phyloP scores from a whole-genome alignment of 2,329 filamentous ascomycete genomes.

The Aspergillus nomiae region DNA sequence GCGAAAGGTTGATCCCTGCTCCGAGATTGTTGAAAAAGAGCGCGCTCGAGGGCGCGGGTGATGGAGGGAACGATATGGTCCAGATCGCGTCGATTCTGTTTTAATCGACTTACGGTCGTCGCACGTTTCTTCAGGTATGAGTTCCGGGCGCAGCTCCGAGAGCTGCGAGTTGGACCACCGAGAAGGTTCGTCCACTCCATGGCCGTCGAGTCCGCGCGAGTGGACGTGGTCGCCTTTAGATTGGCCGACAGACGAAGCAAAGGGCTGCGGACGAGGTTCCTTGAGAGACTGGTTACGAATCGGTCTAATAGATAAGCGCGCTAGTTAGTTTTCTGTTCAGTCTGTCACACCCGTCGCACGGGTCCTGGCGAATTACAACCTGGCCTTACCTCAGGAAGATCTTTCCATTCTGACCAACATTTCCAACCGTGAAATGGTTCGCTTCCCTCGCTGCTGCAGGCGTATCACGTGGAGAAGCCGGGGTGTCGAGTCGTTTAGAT shows the following conservation, averaged over 20 bases:
- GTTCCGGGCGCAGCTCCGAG: constrained; percentile 37
- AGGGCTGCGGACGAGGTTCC: constrained; percentile 34
- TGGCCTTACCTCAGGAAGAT: constrained; percentile 74
- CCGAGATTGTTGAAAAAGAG: constrained; percentile 77
- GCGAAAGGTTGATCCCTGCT: constrained; percentile 50
- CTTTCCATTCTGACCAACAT: constrained; percentile 79
- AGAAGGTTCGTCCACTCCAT: constrained; percentile 32
- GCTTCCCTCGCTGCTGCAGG: constrained; percentile 65
- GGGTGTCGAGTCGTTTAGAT: constrained; percentile 50
- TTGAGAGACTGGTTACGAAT: constrained; percentile 38
- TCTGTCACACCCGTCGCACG: constrained; percentile 16
- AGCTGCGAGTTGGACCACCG: constrained; percentile 46
- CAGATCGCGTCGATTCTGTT: constrained; percentile 24
- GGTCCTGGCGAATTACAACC: constrained; percentile 14
- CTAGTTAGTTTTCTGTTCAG: constrained; percentile 17
- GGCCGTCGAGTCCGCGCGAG: constrained; percentile 32
- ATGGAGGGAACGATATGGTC: constrained; percentile 23
- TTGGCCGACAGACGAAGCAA: constrained; percentile 56
- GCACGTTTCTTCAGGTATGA: constrained; percentile 26
- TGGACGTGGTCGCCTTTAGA: constrained; percentile 59
- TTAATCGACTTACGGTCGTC: constrained; percentile 27
- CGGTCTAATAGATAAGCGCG: constrained; percentile 28
- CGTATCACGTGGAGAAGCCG: constrained; percentile 57
- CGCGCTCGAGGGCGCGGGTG: constrained; percentile 62
- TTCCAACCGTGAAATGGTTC: constrained; percentile 75